These are phyloP conservation scores for Sporothrix variecibatus DNA, from an alignment of 2,329 filamentous ascomycete species.

Conservation along the genomic window DNA sequence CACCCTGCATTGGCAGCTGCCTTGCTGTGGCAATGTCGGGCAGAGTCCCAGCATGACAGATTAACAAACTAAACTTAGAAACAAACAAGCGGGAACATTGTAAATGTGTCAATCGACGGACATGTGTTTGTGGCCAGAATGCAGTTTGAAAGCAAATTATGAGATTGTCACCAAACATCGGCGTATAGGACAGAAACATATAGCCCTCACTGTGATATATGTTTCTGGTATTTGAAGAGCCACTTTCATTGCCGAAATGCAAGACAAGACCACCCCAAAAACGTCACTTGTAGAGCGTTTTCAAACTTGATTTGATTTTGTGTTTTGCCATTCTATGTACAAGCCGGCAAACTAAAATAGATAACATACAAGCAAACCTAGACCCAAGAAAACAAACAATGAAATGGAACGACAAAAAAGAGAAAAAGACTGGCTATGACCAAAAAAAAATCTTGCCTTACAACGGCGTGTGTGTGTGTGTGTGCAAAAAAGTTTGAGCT, in stretches of 20 bases:
- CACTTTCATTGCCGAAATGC: too few species aligned
- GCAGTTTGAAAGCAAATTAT: too few species aligned
- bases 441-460: neutral
- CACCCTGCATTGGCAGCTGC: neutral
- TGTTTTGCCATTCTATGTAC: neutral
- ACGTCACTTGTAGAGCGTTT: too few species aligned
- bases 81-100: neutral
- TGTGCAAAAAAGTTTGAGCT: neutral
- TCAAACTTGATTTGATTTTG: neutral
- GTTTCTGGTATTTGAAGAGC: too few species aligned
- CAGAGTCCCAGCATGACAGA: neutral
- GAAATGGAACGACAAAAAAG: neutral
- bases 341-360: neutral
- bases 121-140: neutral
- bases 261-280: neutral
- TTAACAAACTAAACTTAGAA: neutral
- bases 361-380: neutral
- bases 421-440: constrained; percentile 8
- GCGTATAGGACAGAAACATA: too few species aligned
- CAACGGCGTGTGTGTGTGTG: neutral
- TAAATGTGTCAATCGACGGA: neutral
- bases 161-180: too few species aligned
- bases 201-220: neutral
- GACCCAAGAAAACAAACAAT: neutral
- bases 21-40: neutral